These are phyloP conservation scores for Glycine tomentella DNA, from an alignment of 306 rosid genomes.

Conservation along the genomic window DNA sequence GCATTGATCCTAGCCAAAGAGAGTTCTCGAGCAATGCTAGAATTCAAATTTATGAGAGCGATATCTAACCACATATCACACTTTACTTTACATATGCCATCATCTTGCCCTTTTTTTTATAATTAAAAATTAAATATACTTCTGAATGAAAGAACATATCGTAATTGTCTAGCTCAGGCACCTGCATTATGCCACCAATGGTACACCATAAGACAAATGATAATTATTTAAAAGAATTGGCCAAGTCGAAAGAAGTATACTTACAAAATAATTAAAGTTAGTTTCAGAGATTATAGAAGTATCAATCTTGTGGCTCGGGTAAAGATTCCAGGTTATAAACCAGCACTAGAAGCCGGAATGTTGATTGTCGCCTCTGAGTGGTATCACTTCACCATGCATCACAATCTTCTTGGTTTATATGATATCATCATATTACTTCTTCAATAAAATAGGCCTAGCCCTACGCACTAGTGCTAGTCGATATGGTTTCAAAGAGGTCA, in stretches of 20 bases:
- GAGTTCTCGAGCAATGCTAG: too few species aligned
- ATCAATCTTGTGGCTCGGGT: background rate
- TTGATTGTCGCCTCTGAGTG: background rate
- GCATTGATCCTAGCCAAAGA: too few species aligned
- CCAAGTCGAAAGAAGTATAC: background rate
- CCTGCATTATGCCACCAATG: background rate
- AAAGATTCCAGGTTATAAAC: slow-evolving; percentile 26
- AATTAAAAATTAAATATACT: background rate
- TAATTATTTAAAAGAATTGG: background rate
- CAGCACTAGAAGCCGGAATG: slow-evolving; percentile 21
- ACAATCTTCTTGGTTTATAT: slow-evolving; percentile 15
- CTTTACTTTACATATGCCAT: too few species aligned
- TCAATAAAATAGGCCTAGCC: background rate
- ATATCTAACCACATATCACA: too few species aligned
- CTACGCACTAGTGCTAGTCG: background rate
- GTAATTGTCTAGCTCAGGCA: background rate
- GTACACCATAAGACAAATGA: background rate
- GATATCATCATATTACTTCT: background rate
- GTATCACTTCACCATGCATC: background rate
- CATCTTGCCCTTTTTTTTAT: too few species aligned
- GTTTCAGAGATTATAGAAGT: background rate
- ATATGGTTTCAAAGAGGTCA: background rate
- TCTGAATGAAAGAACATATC: background rate
- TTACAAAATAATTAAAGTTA: too few species aligned
- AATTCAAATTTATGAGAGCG: too few species aligned